Evolutionary conservation across 106 monocot species (phyloP).

Genomic region (Platanthera guangdongensis): DNA sequence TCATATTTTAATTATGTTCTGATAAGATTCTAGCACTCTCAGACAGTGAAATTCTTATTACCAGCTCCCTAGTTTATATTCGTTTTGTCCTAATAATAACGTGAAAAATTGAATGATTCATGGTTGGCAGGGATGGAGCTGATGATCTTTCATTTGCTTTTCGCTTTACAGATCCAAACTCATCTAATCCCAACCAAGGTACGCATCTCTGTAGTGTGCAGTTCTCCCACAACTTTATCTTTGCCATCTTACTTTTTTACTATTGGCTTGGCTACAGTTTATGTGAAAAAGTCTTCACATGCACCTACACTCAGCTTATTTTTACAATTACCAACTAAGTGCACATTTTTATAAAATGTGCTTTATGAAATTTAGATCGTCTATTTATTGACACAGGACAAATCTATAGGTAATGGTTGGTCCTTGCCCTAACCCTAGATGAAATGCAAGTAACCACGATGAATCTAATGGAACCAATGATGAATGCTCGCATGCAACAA

Average conservation of each 20-base stretch:
- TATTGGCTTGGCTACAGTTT: neutral
- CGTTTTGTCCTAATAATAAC: neutral
- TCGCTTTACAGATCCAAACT: conserved; percentile 82
- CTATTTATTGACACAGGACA: too few species aligned
- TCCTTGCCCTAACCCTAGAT: too few species aligned
- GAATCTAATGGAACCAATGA: too few species aligned
- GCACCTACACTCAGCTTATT: neutral
- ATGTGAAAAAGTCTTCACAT: neutral
- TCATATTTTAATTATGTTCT: neutral
- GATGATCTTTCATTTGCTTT: conserved; percentile 99
- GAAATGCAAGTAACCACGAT: too few species aligned
- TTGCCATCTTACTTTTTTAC: neutral
- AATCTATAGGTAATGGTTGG: too few species aligned
- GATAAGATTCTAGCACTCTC: neutral
- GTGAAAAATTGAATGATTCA: neutral
- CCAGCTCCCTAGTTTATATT: neutral
- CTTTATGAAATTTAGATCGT: too few species aligned
- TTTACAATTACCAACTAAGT: too few species aligned
- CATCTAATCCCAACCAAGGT: conserved; percentile 69
- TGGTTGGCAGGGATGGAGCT: conserved; percentile 65
- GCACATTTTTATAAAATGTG: too few species aligned
- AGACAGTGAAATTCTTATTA: neutral
- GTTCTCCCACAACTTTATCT: neutral
- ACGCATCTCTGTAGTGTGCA: conserved; percentile 4
- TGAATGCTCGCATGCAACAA: too few species aligned